Evolutionary conservation across 2,329 filamentous ascomycete genomes (phyloP), one percentile per base, ranked within the genome.

Genomic region (Pseudogymnoascus sp.): DNA sequence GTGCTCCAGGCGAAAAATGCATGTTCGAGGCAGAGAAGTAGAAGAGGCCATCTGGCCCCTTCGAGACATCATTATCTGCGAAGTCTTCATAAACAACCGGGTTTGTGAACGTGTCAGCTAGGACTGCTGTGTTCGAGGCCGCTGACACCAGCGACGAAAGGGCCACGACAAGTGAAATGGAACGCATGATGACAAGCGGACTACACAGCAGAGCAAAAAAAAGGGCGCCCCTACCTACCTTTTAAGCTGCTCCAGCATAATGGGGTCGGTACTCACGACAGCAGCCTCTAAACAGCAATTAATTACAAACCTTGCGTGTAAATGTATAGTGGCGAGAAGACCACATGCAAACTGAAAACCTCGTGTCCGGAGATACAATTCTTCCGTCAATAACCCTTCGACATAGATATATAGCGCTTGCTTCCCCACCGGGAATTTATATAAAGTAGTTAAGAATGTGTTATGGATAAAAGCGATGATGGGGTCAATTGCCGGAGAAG

Each of bases 21-120:
- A 84, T 81, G 5, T 77, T 83, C 1, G 81, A 84, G 0, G 82
- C 79, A 0, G 79, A 80, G 67, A 83, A 84, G 69, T 78, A 85
- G 31, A 60, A 81, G 1, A 76, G 76, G 28, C 49, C 49, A 64
- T 81, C 76, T 3, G 76, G 75, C 0, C 81, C 76, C 5, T 80
- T 76, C 66, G 81, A 79, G 14, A 85, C 75, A 66, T 85, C 82
- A 16, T 81, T 75, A 65, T 85, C 83, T 0, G 82, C 78, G 37
- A 83, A 76, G 66, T 85, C 82, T 61, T 82, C 75, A 74, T 79
- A 85, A 2, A 84, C 70, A n/a, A 84, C 74, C 0, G 81, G 82
- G 66, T 84, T 83, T 12, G 70, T 55, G 25, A 55, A 55, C 25
- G 49, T 55, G 28, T 33, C 49, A 21, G 49, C 49, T 31, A 28